These are phyloP conservation scores for Brassica juncea DNA, from an alignment of 345 rosid species.

Conservation along the genomic window DNA sequence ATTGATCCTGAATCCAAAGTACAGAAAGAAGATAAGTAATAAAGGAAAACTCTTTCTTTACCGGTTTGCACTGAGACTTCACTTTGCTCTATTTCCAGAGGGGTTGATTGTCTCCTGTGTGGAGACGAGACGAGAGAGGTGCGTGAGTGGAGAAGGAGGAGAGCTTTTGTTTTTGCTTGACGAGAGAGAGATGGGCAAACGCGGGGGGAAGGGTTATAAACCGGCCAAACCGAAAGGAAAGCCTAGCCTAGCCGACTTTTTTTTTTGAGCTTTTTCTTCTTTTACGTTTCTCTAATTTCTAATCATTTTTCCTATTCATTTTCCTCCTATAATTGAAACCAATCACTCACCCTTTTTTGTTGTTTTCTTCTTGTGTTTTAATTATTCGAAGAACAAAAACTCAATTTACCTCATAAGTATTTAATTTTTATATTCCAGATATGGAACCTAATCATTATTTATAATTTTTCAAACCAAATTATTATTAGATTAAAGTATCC, in stretches of 20 bases:
- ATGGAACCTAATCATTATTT: not conserved
- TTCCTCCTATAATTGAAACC: not conserved
- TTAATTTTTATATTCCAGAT: not conserved
- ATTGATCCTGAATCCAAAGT: not conserved
- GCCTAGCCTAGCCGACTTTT: not conserved
- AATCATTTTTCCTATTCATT: not conserved
- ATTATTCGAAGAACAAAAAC: not conserved
- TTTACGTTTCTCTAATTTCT: not conserved
- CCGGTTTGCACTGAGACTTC: constrained; percentile 17
- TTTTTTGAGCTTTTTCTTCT: not conserved
- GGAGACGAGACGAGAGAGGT: not conserved
- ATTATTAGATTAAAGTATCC: not conserved
- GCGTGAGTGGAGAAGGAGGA: not conserved
- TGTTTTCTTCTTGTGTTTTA: not conserved
- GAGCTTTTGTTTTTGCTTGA: not conserved
- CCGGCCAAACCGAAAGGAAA: not conserved
- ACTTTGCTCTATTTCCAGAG: not conserved
- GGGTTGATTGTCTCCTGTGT: not conserved
- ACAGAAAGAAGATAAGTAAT: not conserved
- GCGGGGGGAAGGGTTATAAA: not conserved
- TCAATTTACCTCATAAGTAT: not conserved
- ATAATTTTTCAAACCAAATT: not conserved
- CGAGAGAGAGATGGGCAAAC: not conserved
- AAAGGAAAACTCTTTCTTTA: not conserved
- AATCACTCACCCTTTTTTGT: not conserved